phyloP scores from a whole-genome alignment of 2,329 filamentous ascomycete species.

The Samsoniella hepiali region DNA sequence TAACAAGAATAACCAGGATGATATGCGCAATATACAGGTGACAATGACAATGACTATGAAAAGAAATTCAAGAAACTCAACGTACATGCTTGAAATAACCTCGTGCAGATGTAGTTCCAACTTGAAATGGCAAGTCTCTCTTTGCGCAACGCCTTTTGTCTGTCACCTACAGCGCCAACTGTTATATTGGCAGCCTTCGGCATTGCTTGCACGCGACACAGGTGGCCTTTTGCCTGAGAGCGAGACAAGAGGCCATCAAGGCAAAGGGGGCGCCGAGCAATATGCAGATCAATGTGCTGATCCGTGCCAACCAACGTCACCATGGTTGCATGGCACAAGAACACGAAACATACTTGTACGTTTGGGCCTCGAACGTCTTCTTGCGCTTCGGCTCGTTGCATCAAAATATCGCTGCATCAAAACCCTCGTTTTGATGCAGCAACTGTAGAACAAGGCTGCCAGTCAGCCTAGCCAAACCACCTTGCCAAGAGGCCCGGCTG shows the following conservation, averaged over 20 bases:
- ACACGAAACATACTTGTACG: neutral
- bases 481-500: neutral
- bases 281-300: neutral
- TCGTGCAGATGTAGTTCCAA: too few species aligned
- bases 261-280: neutral
- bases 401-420: neutral
- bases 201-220: too few species aligned
- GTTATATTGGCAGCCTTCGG: too few species aligned
- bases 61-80: too few species aligned
- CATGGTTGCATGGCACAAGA: neutral
- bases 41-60: too few species aligned
- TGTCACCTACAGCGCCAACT: too few species aligned
- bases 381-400: neutral
- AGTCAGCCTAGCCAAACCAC: slow-evolving; percentile 8
- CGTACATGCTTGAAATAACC: too few species aligned
- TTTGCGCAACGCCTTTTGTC: too few species aligned
- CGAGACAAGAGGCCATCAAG: neutral
- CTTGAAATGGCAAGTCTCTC: too few species aligned
- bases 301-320: neutral
- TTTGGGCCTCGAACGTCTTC: neutral
- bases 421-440: neutral
- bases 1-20: too few species aligned
- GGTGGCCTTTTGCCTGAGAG: too few species aligned
- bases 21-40: too few species aligned
- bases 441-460: neutral